Base-by-base conservation (phyloP, 2,329 filamentous ascomycete species). In the Aspergillus ruber region DNA sequence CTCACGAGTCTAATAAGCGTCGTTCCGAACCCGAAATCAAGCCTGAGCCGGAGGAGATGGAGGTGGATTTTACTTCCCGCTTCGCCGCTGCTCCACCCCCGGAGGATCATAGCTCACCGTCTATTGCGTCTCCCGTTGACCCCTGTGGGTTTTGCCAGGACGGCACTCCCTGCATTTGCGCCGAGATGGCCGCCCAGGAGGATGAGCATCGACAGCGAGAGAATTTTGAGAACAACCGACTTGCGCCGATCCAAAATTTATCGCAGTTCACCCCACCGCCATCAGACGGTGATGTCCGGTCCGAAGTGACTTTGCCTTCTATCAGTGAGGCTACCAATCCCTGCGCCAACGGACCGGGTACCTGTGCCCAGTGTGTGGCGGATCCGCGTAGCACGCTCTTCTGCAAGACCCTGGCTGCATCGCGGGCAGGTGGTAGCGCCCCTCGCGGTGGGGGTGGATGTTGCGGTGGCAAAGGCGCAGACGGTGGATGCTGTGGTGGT, bases 71-170 rank as follows among this genome's bases (percentile, higher is more conserved):
- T 56, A 89, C 86, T 5, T 69, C 78, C 51, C 77, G 81, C 56
- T 86, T 86, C 72, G 79, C 47, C 71, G 74, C 61, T 63, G 72
- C 56, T 44, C 46, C 49, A 55, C 44, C 53, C 55, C 41, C 59
- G 51, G 43, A 55, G 52, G 55, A 56, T 25, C 50, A 55, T 40
- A 48, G 50, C 27, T 49, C 47, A 42, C 42, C 54, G 53, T 35
- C 60, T 55, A 53, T 66, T 63, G 52, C 69, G 60, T 56, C 68
- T 53, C 41, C 64, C 17, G 72, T 81, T 52, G 87, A 91, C 57
- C 79, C 81, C 17, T 93, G 88, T 64, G 88, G 88, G 6, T 93
- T 93, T 70, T 93, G 88, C 68, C 81, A 84, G 52, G 86, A 90
- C 50, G 86, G 86, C 4, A 90, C 85, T 0, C 88, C 88, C 57